Conservation (phyloP, 2,329 filamentous ascomycete genomes). For the Diaporthe caulivora region DNA sequence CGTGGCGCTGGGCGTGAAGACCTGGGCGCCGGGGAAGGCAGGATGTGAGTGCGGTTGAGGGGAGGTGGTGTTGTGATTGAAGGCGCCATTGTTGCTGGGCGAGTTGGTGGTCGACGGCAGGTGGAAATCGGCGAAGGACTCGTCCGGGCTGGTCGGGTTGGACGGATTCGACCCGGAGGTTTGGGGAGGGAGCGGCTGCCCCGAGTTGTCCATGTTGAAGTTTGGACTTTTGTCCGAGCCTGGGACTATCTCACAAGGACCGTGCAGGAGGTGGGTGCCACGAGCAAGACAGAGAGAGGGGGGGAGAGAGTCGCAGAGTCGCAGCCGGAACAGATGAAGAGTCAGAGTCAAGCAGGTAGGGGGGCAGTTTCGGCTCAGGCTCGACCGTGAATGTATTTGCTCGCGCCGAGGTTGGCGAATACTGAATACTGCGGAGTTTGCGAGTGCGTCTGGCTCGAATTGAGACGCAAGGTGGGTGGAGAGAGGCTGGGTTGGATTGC, state of each 20-base stretch:
- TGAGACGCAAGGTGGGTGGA: neutral
- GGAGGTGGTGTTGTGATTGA: conserved; percentile 33
- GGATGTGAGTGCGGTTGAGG: conserved; percentile 41
- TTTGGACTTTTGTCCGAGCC: neutral
- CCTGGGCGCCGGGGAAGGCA: conserved; percentile 44
- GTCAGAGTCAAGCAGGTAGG: neutral
- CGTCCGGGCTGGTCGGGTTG: conserved; percentile 45
- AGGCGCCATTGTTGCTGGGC: conserved; percentile 31
- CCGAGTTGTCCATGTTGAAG: conserved; percentile 35
- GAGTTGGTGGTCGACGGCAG: conserved; percentile 27
- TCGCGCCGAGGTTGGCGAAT: neutral
- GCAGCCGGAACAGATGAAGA: conserved; percentile 12
- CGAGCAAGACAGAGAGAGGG: neutral
- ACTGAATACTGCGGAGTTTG: neutral
- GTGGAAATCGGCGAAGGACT: conserved; percentile 46
- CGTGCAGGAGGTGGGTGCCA: conserved; percentile 11
- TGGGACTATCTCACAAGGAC: neutral
- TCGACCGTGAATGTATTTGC: neutral
- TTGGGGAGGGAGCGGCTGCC: conserved; percentile 29
- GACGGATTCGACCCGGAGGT: conserved; percentile 35
- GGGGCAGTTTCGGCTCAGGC: neutral
- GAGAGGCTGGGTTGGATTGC: conserved; percentile 3
- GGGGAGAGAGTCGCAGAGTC: neutral
- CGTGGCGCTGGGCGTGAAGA: conserved; percentile 44
- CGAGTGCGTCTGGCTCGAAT: neutral